These are phyloP conservation scores for Apophysomyces sp. DNA, from an alignment of 371 early-diverging fungal genomes.

Conservation along the genomic window DNA sequence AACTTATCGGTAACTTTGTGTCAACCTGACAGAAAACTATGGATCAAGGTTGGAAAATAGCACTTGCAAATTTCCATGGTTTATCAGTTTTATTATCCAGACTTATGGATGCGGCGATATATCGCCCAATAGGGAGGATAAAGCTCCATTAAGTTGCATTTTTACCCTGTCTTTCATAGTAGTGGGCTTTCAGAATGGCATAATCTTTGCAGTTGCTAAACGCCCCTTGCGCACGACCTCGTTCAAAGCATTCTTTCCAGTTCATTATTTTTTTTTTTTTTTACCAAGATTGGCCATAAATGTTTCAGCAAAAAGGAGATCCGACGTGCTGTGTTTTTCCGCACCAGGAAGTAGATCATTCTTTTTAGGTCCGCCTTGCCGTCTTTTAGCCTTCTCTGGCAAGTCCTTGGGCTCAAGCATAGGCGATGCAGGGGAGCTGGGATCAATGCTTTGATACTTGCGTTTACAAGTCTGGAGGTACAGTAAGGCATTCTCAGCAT, in stretches of 20 bases:
- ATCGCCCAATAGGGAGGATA: background rate
- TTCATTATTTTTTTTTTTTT: background rate
- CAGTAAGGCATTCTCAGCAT: background rate
- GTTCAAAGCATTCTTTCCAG: background rate
- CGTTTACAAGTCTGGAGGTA: background rate
- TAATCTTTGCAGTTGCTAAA: background rate
- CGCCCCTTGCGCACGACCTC: background rate
- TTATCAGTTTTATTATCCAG: background rate
- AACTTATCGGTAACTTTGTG: no score
- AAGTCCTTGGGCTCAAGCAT: background rate
- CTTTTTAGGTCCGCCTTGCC: background rate
- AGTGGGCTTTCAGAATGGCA: background rate
- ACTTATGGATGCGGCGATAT: background rate
- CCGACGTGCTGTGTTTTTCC: background rate
- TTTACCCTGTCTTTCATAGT: background rate
- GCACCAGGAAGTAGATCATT: background rate
- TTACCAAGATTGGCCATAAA: background rate
- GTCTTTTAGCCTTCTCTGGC: background rate
- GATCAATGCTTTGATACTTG: slow-evolving; percentile 3
- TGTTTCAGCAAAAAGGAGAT: background rate
- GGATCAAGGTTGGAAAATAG: no score
- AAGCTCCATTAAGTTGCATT: background rate
- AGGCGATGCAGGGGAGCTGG: slow-evolving; percentile 1
- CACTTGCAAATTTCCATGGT: no score
- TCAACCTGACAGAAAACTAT: no score